Evolutionary conservation across 2,329 filamentous ascomycete species (phyloP), one percentile per base, ranked within the genome.

Genomic region (Neoarthrinium moseri): DNA sequence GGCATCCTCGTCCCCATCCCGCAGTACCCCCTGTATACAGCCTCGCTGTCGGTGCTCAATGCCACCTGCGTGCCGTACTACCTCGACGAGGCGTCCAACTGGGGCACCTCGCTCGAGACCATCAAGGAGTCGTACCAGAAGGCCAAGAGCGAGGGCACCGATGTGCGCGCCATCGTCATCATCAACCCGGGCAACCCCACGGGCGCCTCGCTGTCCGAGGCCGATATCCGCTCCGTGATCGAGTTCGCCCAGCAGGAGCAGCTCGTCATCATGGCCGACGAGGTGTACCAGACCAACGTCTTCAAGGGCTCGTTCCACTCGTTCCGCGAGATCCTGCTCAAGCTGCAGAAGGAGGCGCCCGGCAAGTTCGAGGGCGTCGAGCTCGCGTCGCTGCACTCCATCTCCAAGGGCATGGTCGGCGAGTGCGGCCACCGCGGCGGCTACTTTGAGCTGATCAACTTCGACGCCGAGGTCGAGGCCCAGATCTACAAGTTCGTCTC

Each of bases 111-210:
- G 62, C 71, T 96, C 33, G 74, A 79, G n/a, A 80, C 81, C 36
- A 94, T 99, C 69, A 83, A 82, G 56, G 65, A 78, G 30, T 78
- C 91, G 2, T 82, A 94, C 63, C 75, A 83, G 47, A 83, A 89
- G 63, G 92, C 91, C 53, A 82, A 85, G 64, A 72, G 75, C 43
- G 80, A 89, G 43, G 91, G 91, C 51, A 85, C 84, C 50, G 91
- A 97, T 57, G 89, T 96, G 44, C 89, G 91, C 59, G 89, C 89
- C 57, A 91, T 99, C 57, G 92, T 94, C 55, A 86, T 99, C 59
- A 99, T 99, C 76, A 99, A 99, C 78, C 94, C 94, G 0, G 94
- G 94, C 49, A 99, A 99, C 73, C 94, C 94, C 4, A 99, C 94
- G 3, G 94, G 94, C 55, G 90, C 91, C 41, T 94, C 86, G 43